A percentile compares a stretch with the other conserved stretches of the same genome.
phyloP scores from a whole-genome alignment of 1,284 basidiomycete species.

The Trichosporon ovoides region DNA sequence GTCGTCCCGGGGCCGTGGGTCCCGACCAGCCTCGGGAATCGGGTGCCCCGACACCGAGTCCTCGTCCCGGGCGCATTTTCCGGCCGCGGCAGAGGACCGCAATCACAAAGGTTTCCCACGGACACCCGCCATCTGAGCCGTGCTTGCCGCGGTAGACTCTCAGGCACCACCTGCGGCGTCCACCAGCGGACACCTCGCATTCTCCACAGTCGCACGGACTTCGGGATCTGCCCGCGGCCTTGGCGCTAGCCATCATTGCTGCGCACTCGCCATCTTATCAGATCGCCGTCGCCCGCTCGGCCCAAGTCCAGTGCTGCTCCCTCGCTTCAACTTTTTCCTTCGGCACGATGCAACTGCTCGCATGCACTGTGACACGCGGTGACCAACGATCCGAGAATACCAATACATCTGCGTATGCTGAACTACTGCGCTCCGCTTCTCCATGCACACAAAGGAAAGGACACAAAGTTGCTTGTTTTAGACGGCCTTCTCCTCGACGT shows the following conservation, averaged over 20 bases:
- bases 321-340: too few relatives aligned
- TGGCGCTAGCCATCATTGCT: too few relatives aligned
- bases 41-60: slow-evolving; percentile 1
- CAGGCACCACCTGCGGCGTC: too few relatives aligned
- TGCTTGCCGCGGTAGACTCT: neutral
- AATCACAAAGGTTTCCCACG: neutral
- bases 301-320: neutral
- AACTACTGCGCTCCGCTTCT: neutral
- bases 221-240: neutral
- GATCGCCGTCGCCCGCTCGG: neutral
- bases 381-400: neutral
- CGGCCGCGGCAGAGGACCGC: neutral
- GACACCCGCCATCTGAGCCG: neutral
- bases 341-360: too few relatives aligned
- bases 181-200: neutral
- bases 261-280: neutral
- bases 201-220: neutral
- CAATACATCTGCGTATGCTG: slow-evolving; percentile 1
- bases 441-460: too few relatives aligned
- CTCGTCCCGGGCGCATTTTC: neutral
- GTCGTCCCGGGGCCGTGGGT: neutral
- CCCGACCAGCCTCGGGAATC: neutral
- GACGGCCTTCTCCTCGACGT: slow-evolving; percentile 6
- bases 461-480: neutral
- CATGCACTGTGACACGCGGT: neutral